Percentiles rank a stretch among this genome's conserved stretches.
Conservation (phyloP, 1,139 yeast species). For the Blastobotrys persicus region DNA sequence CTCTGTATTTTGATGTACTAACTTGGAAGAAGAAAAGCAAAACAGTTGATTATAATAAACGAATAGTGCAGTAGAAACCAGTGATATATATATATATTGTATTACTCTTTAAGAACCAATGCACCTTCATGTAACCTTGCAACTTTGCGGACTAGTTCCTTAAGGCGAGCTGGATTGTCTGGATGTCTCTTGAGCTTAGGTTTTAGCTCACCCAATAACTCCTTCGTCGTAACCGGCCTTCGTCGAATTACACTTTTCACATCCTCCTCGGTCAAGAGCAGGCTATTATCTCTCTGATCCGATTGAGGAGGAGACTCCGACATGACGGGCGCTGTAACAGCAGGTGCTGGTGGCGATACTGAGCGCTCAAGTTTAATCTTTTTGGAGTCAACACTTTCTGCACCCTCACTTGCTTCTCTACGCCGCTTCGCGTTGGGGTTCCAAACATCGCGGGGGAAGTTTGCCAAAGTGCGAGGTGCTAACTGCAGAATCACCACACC, state of each 20-base stretch:
- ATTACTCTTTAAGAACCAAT: conserved; percentile 53
- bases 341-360: conserved; percentile 38
- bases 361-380: conserved; percentile 42
- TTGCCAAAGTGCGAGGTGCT: conserved; percentile 55
- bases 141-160: conserved; percentile 63
- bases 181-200: conserved; percentile 65
- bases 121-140: conserved; percentile 66
- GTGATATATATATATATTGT: neutral
- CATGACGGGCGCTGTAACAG: conserved; percentile 33
- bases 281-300: conserved; percentile 35
- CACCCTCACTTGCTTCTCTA: conserved; percentile 37
- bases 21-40: too few relatives aligned
- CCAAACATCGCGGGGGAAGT: conserved; percentile 83
- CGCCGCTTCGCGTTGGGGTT: conserved; percentile 57
- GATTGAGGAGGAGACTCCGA: conserved; percentile 10
- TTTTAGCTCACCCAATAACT: conserved; percentile 58
- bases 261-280: conserved; percentile 61
- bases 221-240: conserved; percentile 65
- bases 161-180: conserved; percentile 66
- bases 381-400: conserved; percentile 36
- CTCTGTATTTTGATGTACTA: too few relatives aligned
- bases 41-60: too few relatives aligned
- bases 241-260: conserved; percentile 62
- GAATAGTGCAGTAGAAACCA: too few relatives aligned
- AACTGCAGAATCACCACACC: conserved; percentile 71